Conservation (phyloP, 2,329 filamentous ascomycete genomes). For the Fusarium sp. region DNA sequence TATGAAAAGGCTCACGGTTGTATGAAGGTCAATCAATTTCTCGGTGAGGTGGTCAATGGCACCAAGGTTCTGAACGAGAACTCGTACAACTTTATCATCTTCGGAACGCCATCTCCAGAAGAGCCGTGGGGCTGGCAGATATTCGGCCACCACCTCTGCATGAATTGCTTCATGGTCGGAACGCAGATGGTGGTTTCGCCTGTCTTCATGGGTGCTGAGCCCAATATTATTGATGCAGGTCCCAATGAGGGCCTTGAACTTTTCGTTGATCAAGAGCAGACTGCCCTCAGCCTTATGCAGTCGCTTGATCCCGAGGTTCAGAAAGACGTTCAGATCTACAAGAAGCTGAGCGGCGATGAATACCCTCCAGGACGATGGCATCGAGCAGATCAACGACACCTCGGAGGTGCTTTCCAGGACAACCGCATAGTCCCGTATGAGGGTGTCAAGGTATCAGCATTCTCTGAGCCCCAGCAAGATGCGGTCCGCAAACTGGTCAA, state of each 20-base stretch:
- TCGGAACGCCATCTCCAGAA: conserved; percentile 67
- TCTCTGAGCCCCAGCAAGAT: conserved; percentile 8
- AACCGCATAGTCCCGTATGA: conserved; percentile 80
- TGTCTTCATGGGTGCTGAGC: conserved; percentile 82
- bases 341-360: conserved; percentile 68
- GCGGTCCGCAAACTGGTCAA: neutral
- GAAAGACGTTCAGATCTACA: conserved; percentile 46
- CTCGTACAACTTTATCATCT: conserved; percentile 80
- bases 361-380: conserved; percentile 79
- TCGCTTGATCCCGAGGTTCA: conserved; percentile 47
- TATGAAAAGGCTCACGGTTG: conserved; percentile 75
- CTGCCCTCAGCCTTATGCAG: conserved; percentile 76
- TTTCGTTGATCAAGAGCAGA: conserved; percentile 69
- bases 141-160: conserved; percentile 81
- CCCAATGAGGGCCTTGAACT: conserved; percentile 73
- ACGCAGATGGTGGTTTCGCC: conserved; percentile 75
- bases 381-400: conserved; percentile 79
- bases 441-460: conserved; percentile 62
- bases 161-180: conserved; percentile 74
- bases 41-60: conserved; percentile 73
- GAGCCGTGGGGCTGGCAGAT: conserved; percentile 78
- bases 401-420: conserved; percentile 80
- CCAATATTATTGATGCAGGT: conserved; percentile 76
- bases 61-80: conserved; percentile 75
- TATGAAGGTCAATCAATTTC: conserved; percentile 79